A percentile compares a stretch with the other conserved stretches of the same genome.
These are phyloP conservation scores for Ajuga chamaepitys DNA, from an alignment of 257 asterid species.

Conservation along the genomic window DNA sequence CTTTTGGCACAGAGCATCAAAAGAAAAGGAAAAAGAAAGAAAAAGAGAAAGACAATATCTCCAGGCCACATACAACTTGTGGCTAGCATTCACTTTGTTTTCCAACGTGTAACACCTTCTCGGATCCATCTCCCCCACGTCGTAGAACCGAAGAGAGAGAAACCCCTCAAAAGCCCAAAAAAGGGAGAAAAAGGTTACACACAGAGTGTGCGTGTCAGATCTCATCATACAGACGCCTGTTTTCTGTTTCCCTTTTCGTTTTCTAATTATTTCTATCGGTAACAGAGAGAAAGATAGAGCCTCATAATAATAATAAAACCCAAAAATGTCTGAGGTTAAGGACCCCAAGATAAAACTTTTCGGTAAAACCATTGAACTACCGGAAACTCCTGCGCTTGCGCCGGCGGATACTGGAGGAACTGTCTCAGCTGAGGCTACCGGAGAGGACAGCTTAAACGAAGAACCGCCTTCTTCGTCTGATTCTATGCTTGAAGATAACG, in stretches of 20 bases:
- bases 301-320: neutral
- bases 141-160: slow-evolving; percentile 6
- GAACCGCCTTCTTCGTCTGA: slow-evolving; percentile 35
- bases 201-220: slow-evolving; percentile 56
- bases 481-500: slow-evolving; percentile 36
- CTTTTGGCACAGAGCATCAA: slow-evolving; percentile 39
- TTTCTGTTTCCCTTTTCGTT: neutral
- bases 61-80: slow-evolving; percentile 74
- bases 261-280: neutral
- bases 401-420: slow-evolving; percentile 21
- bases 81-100: slow-evolving; percentile 40
- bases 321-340: slow-evolving; percentile 54
- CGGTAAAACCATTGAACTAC: slow-evolving; percentile 72
- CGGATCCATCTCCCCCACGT: slow-evolving; percentile 25
- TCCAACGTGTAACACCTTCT: slow-evolving; percentile 48
- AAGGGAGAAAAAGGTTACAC: slow-evolving; percentile 1
- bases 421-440: slow-evolving; percentile 24
- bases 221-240: slow-evolving; percentile 27
- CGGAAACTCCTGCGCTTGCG: slow-evolving; percentile 24
- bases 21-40: slow-evolving; percentile 28
- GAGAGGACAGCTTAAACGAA: slow-evolving; percentile 28
- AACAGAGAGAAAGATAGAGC: neutral
- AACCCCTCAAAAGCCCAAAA: neutral
- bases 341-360: slow-evolving; percentile 90
- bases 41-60: slow-evolving; percentile 35